Conservation (phyloP, 148 eudicot species). For the Heliosperma pusillum region DNA sequence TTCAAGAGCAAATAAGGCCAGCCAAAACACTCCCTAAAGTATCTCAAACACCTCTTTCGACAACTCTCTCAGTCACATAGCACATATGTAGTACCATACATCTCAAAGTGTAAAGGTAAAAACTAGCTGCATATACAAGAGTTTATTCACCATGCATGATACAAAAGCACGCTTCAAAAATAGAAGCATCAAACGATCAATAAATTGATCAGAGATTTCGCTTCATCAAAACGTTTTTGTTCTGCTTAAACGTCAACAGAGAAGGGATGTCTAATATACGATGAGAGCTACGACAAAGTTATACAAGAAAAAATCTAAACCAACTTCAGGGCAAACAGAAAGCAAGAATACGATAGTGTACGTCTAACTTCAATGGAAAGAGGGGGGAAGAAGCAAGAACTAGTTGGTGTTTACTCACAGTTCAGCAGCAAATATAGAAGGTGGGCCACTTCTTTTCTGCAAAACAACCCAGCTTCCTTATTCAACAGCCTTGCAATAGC, state of each 20-base stretch:
- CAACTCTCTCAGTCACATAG: too few relatives aligned
- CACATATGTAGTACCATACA: too few relatives aligned
- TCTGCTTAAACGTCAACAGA: neutral
- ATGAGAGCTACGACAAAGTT: conserved; percentile 2
- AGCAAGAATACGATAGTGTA: neutral
- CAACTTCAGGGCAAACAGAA: neutral
- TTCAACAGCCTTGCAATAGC: conserved; percentile 54
- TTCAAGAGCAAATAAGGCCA: too few relatives aligned
- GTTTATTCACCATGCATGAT: neutral
- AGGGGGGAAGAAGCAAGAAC: neutral
- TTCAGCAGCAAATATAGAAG: conserved; percentile 69
- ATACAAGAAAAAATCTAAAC: neutral
- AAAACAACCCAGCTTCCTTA: conserved; percentile 58
- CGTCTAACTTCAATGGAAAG: neutral
- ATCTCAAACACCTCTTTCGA: too few relatives aligned
- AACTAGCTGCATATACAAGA: neutral
- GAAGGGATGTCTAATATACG: neutral
- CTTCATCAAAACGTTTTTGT: neutral
- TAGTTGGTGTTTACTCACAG: conserved; percentile 45
- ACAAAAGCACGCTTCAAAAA: conserved; percentile 1
- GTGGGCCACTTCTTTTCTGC: conserved; percentile 67
- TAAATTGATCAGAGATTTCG: neutral
- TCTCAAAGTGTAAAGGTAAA: neutral
- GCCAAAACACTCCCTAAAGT: too few relatives aligned
- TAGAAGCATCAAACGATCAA: neutral